Conservation (phyloP, 345 rosid species). For the Brassica carinata region DNA sequence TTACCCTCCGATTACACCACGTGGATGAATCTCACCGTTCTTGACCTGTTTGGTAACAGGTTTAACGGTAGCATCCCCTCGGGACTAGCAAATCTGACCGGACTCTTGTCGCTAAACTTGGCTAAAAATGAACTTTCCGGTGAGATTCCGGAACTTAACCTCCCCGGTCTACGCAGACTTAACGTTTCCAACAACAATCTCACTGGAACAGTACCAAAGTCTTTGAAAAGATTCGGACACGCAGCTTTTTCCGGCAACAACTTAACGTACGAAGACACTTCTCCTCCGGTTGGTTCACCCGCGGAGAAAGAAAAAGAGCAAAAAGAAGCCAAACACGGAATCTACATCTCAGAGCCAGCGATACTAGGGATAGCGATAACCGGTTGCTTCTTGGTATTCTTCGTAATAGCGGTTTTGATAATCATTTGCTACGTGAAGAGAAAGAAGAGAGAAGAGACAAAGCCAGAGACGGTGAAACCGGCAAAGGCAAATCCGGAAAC, state of each 20-base stretch:
- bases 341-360: conserved; percentile 50
- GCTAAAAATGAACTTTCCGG: conserved; percentile 77
- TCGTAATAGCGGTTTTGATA: conserved; percentile 46
- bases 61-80: conserved; percentile 72
- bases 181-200: conserved; percentile 71
- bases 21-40: conserved; percentile 66
- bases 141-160: conserved; percentile 62
- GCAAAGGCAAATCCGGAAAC: conserved; percentile 28
- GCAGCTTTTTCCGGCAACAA: conserved; percentile 69
- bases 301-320: conserved; percentile 33
- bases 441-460: conserved; percentile 30
- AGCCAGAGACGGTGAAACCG: conserved; percentile 24
- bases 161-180: conserved; percentile 53
- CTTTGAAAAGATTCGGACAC: conserved; percentile 65
- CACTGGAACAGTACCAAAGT: conserved; percentile 62
- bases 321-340: conserved; percentile 4
- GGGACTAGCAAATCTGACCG: conserved; percentile 55
- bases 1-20: conserved; percentile 66
- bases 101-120: conserved; percentile 56
- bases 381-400: conserved; percentile 51
- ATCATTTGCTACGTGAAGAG: conserved; percentile 47
- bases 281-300: conserved; percentile 49
- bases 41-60: conserved; percentile 61
- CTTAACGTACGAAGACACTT: conserved; percentile 44
- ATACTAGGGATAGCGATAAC: conserved; percentile 59